phyloP scores from a whole-genome alignment of 2,329 filamentous ascomycete genomes.

The Talaromyces funiculosus region DNA sequence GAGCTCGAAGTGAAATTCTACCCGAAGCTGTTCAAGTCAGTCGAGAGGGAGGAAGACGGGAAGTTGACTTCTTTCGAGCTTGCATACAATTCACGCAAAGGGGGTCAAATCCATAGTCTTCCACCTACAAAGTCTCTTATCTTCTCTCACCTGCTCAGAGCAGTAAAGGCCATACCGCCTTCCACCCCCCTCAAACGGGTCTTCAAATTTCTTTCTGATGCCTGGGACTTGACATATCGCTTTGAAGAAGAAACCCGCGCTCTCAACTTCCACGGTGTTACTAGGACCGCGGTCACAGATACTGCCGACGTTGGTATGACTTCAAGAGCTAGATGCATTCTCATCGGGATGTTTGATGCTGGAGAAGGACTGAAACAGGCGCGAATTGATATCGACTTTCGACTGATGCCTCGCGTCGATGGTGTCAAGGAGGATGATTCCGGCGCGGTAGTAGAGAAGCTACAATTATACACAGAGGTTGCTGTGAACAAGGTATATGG shows the following conservation, averaged over 20 bases:
- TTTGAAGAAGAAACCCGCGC: conserved; percentile 41
- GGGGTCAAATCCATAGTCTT: conserved; percentile 17
- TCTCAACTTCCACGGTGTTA: conserved; percentile 42
- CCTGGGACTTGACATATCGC: conserved; percentile 37
- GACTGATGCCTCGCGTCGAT: conserved; percentile 25
- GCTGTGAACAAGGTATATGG: conserved; percentile 38
- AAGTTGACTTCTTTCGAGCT: conserved; percentile 29
- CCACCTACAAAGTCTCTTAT: conserved; percentile 38
- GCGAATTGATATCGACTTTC: conserved; percentile 37
- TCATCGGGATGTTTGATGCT: conserved; percentile 25
- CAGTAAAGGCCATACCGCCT: conserved; percentile 33
- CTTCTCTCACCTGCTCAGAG: conserved; percentile 36
- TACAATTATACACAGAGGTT: conserved; percentile 36
- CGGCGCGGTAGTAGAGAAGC: conserved; percentile 20
- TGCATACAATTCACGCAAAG: conserved; percentile 25
- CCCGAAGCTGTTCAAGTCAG: conserved; percentile 31
- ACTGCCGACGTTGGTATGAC: conserved; percentile 20
- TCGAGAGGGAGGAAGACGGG: conserved; percentile 19
- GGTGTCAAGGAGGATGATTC: conserved; percentile 12
- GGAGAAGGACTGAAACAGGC: conserved; percentile 12
- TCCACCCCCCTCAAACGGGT: conserved; percentile 33
- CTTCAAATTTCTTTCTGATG: conserved; percentile 36
- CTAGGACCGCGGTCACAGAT: conserved; percentile 30
- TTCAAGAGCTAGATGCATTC: conserved; percentile 35
- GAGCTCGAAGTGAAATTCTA: conserved; percentile 40